Evolutionary conservation across 139 green algal species (phyloP), one percentile per base, ranked within the genome.

Genomic region (Chlorella sorokiniana): DNA sequence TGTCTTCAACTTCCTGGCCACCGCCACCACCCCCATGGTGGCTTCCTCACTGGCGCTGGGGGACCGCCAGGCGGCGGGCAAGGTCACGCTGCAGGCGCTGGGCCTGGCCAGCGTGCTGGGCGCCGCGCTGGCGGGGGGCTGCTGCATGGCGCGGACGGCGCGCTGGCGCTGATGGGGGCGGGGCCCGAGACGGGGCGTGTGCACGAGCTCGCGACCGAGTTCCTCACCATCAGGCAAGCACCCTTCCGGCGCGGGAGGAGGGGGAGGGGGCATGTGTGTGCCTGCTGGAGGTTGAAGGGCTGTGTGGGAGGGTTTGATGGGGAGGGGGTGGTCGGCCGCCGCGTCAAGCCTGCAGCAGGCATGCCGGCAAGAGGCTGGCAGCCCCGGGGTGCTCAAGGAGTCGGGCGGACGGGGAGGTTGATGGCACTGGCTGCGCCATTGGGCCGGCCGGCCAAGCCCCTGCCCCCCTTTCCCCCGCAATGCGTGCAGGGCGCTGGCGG

Each of bases 1-100:
- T 10, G 84, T 94, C 0, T 96, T 95, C 85, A 95, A 94, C 87
- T 96, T 95, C 81, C 80, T 96, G 23, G 90, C 86, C 20, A 93
- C 88, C 18, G 91, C 92, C 29, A 95, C 89, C n/a, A 95, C 93
- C 4, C 92, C 92, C 10, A 69, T 92, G 44, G 84, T 96, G 23
- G 92, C 92, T 2, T 20, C 83, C 14, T 86, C 92, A 25, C 48
- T 90, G 22, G 81, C 86, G 3, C 41, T 56, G 10, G 81, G 82
- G 11, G 84, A 95, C 69, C 79, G 65, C 0, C 62, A 87, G 44
- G 72, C 76, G 3, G 69, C 69, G 23, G 80, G 80, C 33, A 79
- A 79, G 54, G 80, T 85, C 42, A 75, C 70, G 44, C 73, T 79
- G 73, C 73, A 94, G 68, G 90, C 87, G 0, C 69, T 87, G 4